A percentile compares a stretch with the other conserved stretches of the same genome.
These are phyloP conservation scores for Sphenostylis stenocarpa DNA, from an alignment of 306 rosid genomes.

Conservation along the genomic window DNA sequence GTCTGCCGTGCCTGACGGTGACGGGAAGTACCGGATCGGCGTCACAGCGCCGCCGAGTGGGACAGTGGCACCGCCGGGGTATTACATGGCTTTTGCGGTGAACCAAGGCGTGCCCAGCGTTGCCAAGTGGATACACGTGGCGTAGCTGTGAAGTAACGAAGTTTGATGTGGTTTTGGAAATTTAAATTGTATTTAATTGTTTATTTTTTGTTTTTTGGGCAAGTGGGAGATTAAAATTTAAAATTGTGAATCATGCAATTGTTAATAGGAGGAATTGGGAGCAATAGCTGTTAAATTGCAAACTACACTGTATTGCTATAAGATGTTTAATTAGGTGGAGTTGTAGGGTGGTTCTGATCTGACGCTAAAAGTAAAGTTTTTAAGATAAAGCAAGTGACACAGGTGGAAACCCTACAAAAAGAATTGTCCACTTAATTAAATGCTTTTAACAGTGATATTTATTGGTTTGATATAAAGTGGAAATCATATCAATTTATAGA, in stretches of 20 bases:
- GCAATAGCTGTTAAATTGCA: background rate
- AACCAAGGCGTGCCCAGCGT: conserved; percentile 93
- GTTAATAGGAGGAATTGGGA: background rate
- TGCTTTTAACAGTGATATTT: too few relatives aligned
- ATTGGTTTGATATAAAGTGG: too few relatives aligned
- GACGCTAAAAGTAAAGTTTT: too few relatives aligned
- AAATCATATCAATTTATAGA: too few relatives aligned
- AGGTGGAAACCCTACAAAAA: too few relatives aligned
- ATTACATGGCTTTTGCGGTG: conserved; percentile 83
- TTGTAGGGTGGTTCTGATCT: too few relatives aligned
- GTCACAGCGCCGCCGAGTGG: conserved; percentile 73
- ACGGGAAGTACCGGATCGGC: conserved; percentile 45
- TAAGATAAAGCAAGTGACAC: too few relatives aligned
- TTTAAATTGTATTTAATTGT: background rate
- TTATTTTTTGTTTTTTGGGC: background rate
- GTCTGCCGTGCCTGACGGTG: conserved; percentile 45
- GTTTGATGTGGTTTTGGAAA: background rate
- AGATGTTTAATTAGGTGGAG: too few relatives aligned
- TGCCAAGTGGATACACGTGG: conserved; percentile 75
- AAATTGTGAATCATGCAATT: background rate
- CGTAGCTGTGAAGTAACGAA: background rate
- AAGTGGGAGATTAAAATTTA: background rate
- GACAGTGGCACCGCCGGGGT: conserved; percentile 81
- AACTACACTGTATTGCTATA: too few relatives aligned
- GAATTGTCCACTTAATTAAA: too few relatives aligned